Evolutionary conservation across 202 grass and related monocot genomes (phyloP), one percentile per base, ranked within the genome.

Genomic region (Setaria italica): DNA sequence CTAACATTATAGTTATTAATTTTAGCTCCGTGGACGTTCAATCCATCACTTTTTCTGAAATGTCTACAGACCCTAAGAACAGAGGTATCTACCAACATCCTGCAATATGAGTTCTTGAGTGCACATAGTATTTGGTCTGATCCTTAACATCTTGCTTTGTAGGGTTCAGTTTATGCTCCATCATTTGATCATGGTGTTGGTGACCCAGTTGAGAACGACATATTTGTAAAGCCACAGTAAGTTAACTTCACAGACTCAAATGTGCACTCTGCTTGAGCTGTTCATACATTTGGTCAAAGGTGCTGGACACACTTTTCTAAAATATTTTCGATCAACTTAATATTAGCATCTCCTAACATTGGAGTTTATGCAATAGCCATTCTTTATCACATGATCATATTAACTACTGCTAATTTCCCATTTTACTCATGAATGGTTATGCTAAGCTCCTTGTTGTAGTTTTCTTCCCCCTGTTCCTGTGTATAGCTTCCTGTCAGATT

Each of bases 151-250:
- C 77, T 77, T 89, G 50, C 8, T 87, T 62, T 78, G 50, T 46
- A 95, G 93, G 96, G 93, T 70, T 94, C 78, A 79, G 90, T 89
- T 80, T 90, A 92, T 91, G 96, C 88, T 82, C 96, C 96, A 80
- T 99, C 96, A 88, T 99, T 99, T 77, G 96, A 95, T 88, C 93
- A 99, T 77, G 96, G 96, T 78, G 88, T 95, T 78, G 96, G 96
- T 71, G 93, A 99, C 77, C 94, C 94, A 68, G 85, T 97, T 77
- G 94, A 97, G 50, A 90, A 94, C 15, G 94, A 94, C 83, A 90
- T 97, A 91, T 78, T 88, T 92, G 88, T 94, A 35, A 90, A 80
- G 71, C 81, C 83, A n/a, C 79, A 94, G 91, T 97, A 86, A 92
- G 89, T 87, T 77, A 86, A 88, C 43, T 67, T 78, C 43, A 8